Evolutionary conservation across 805 yeast genomes (phyloP), one percentile per base, ranked within the genome.

Genomic region (Kluyveromyces lactis): DNA sequence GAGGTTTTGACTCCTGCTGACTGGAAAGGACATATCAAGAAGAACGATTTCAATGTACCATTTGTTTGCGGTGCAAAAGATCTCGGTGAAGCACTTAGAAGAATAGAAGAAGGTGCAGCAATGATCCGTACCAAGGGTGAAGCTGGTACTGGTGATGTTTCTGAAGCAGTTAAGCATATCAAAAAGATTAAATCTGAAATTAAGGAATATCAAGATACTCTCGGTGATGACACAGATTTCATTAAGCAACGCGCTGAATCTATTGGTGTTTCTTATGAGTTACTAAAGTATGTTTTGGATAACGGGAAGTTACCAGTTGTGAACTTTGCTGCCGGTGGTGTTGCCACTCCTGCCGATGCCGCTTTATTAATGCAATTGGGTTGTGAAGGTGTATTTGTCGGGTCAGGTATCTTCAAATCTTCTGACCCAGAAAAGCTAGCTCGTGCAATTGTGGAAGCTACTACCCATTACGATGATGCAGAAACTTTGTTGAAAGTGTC

Each of bases 51-150:
- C 67, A 71, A 75, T 42, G 80, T 81, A 39, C 90, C 92, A 21
- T 84, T 82, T 60, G 92, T 83, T 12, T 84, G 92, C 59, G 94
- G 94, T 29, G 86, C 89, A 42, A 79, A 77, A 57, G 75, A 83
- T 62, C 70, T 83, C 42, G 92, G 90, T 32, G 92, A 83, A 62
- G 89, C 90, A 2, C 69, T 83, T 48, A 74, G 92, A 60, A 72
- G 94, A 56, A 70, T 84, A 53, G 65, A 70, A 50, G 94, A 83
- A 62, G 92, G 92, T 49, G 90, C 92, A 27, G 89, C 90, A 24
- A 81, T 83, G 90, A 73, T 83, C 56, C 72, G 92, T 59, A 79
- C 92, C 48, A 83, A 83, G 64, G 94, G 94, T 49, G 94, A 83
- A 60, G 92, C 94, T 26, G 94, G 94, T 33, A 84, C 94, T 28